These are phyloP conservation scores for Phytophthora sp. DNA, from an alignment of 352 stramenopile genomes.

Conservation along the genomic window DNA sequence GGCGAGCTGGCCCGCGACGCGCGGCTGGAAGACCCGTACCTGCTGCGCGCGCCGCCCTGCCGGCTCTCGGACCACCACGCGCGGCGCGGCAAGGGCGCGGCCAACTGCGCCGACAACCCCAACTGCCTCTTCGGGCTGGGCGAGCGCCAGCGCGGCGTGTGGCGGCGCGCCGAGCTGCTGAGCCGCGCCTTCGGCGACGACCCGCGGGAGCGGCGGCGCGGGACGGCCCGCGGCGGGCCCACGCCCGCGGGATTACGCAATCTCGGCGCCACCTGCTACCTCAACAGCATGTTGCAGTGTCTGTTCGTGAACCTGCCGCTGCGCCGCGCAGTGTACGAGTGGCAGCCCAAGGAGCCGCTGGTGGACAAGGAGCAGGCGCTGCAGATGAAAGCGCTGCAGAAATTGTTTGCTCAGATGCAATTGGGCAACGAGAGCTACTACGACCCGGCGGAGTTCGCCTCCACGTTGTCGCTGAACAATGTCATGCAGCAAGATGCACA, in stretches of 20 bases:
- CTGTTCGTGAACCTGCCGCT: constrained; percentile 80
- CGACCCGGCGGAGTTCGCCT: constrained; percentile 81
- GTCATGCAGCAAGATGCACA: constrained; percentile 89
- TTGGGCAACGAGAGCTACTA: constrained; percentile 71
- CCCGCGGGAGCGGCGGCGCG: constrained; percentile 57
- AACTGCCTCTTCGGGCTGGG: constrained; percentile 89
- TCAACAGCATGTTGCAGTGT: constrained; percentile 90
- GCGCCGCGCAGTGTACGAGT: constrained; percentile 79
- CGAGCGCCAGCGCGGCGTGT: constrained; percentile 77
- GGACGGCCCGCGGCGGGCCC: neutral
- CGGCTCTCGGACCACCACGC: constrained; percentile 63
- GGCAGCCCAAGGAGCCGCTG: constrained; percentile 64
- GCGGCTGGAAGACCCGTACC: constrained; percentile 69
- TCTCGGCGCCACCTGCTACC: constrained; percentile 87
- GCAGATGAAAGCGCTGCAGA: constrained; percentile 84
- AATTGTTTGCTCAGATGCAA: constrained; percentile 87
- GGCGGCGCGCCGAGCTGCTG: constrained; percentile 62
- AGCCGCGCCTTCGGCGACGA: constrained; percentile 69
- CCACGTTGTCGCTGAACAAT: constrained; percentile 80
- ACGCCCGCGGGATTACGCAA: constrained; percentile 80
- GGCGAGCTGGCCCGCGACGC: constrained; percentile 20
- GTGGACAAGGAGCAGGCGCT: constrained; percentile 55
- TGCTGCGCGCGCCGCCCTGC: constrained; percentile 48
- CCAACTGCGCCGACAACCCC: constrained; percentile 85
- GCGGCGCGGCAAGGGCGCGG: constrained; percentile 48